Evolutionary conservation across 1,139 yeast genomes (phyloP), one percentile per base, ranked within the genome.

Genomic region (Geotrichum aggregatum): DNA sequence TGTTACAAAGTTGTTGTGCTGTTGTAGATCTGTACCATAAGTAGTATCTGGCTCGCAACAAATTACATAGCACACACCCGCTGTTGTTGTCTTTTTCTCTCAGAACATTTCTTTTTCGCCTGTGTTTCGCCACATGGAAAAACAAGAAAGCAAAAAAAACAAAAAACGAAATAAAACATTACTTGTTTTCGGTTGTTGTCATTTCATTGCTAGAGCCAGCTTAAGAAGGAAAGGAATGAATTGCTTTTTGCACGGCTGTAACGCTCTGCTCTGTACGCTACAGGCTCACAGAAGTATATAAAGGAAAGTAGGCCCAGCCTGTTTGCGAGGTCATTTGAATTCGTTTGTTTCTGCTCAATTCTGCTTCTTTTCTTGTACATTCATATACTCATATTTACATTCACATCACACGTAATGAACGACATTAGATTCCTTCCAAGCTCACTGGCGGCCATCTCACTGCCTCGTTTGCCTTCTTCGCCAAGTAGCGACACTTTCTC

Each of bases 381-480:
- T 14, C 5, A 8, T n/a, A 7, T 10, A 13, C 8, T 31, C 13
- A 39, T 10, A n/a, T 38, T 39, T 30, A 7, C 13, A 36, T 46
- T 38, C 16, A 39, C 26, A 38, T 24, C 5, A 24, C 5, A 24
- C 28, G 8, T 8, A 24, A 24, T 24, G 28, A 24, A 5, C 28
- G 7, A 5, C 28, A 5, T 24, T 24, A 24, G 8, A 5, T 24
- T 8, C 8, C 28, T 24, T 24, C 49, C 49, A 2, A 22, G 18
- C 21, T 11, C 19, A 10, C 49, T 46, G 14, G 14, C 24, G 14
- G 39, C 14, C 39, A 46, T 19, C n/a, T 39, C 44, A 24, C 41
- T 46, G 11, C 49, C 49, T 28, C 36, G 39, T n/a, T 38, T 38
- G 14, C 49, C 49, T 19, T 24, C 35, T 8, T 18, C 44, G 5